These are phyloP conservation scores for Ambrosiella beaveri DNA, from an alignment of 2,329 filamentous ascomycete species.

Conservation along the genomic window DNA sequence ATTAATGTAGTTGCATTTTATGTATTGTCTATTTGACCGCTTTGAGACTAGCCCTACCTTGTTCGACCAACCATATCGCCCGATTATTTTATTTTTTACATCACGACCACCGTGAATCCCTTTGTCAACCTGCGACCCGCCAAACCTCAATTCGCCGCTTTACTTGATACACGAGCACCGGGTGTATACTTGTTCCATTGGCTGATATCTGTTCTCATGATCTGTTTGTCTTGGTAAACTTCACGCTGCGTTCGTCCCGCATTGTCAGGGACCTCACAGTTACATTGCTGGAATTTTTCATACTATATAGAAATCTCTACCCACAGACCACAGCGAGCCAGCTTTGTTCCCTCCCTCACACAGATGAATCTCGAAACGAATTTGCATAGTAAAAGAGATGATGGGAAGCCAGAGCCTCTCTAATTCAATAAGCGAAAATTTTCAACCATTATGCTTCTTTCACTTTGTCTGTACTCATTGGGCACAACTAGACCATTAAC, in stretches of 20 bases:
- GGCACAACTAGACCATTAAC: background rate
- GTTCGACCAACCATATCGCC: background rate
- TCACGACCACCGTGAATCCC: background rate
- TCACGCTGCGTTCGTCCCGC: background rate
- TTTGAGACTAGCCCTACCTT: background rate
- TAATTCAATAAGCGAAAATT: background rate
- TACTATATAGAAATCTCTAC: background rate
- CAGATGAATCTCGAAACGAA: background rate
- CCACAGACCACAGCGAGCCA: background rate
- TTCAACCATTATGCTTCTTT: no score
- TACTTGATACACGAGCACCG: no score
- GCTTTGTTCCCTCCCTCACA: background rate
- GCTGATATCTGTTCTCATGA: no score
- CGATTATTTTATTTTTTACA: background rate
- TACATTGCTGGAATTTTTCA: background rate
- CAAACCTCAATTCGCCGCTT: background rate
- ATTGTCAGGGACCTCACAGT: background rate
- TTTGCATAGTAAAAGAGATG: background rate
- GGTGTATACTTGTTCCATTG: no score
- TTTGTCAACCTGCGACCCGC: background rate
- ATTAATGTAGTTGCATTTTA: background rate
- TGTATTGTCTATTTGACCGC: background rate
- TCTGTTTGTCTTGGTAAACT: no score
- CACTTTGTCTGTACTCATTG: no score
- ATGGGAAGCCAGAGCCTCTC: background rate